These are phyloP conservation scores for Ganoderma lingzhi DNA, from an alignment of 1,284 basidiomycete species.

Conservation along the genomic window DNA sequence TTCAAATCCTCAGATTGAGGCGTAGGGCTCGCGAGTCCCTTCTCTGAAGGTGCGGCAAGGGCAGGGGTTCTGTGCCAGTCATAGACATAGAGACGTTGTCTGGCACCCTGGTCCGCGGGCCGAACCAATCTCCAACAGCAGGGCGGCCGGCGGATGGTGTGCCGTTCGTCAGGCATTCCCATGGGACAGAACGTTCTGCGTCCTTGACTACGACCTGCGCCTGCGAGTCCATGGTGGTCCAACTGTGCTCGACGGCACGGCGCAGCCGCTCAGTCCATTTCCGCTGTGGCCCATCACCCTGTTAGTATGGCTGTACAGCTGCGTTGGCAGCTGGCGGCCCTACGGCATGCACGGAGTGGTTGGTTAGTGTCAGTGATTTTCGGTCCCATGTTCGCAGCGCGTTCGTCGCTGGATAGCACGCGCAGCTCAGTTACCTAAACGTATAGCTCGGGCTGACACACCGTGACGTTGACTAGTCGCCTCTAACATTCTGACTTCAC, in stretches of 20 bases:
- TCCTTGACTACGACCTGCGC: constrained; percentile 1
- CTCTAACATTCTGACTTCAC: background rate
- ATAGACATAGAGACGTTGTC: background rate
- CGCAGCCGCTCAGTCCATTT: background rate
- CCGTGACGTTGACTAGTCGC: background rate
- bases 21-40: background rate
- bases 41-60: background rate
- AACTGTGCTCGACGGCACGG: background rate
- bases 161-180: background rate
- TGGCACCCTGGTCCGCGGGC: background rate
- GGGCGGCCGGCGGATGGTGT: constrained; percentile 1
- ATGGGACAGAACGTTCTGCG: background rate
- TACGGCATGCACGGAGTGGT: background rate
- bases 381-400: background rate
- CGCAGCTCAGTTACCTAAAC: constrained; percentile 1
- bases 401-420: background rate
- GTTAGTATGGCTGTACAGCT: background rate
- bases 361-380: background rate
- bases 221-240: background rate
- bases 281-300: background rate
- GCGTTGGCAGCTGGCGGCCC: background rate
- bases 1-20: background rate
- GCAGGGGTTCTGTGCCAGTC: background rate
- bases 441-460: background rate
- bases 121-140: background rate